Base-by-base conservation (phyloP, 371 early-diverging fungal genomes). In the Syncephalis plumigaleata region DNA sequence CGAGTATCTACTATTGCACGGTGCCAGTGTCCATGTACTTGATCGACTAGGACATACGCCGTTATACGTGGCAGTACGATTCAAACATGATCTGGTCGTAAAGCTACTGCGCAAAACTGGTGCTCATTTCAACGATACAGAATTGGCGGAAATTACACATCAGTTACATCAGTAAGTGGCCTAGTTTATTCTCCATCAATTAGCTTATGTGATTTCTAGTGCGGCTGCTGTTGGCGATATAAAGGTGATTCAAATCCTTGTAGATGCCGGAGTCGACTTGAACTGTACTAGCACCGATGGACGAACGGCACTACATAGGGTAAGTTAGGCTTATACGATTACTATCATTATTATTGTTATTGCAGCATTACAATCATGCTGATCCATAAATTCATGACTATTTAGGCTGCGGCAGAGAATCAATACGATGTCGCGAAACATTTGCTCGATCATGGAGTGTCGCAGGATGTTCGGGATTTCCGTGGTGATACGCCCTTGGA, bases 21-120 rank as follows among this genome's bases (percentile, higher is more conserved):
- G 97, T 1, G 89, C 93, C 2, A 79, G 80, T 31, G 82, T 94
- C n/a, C 95, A 96, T 59, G 68, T 78, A 16, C 77, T 88, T n/a
- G 94, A 94, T 63, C 68, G 78, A 25, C 68, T 69, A 20, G 88
- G 91, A 0, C 94, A 89, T 53, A 87, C 91, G 1, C 90, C 95
- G 0, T 59, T 96, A 2, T 91, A 73, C 56, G 81, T 88, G 47
- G 89, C 93, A 0, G 75, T 82, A 2, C 60, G 69, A 5, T 62
- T 71, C 23, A 67, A 74, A 20, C 70, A 70, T 22, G 50, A 65
- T 0, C 73, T 76, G 25, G 71, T 79, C 11, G 81, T 81, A 1
- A 49, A 54, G 8, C 58, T 92, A 46, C 61, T 95, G 36, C 55
- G 77, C 2, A 55, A 74, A 13, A 84, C 89, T 0, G 96, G 93